A percentile compares a stretch with the other conserved stretches of the same genome.
Evolutionary conservation across 495 filamentous ascomycete species (phyloP).

Genomic region (Margaritispora aquatica): DNA sequence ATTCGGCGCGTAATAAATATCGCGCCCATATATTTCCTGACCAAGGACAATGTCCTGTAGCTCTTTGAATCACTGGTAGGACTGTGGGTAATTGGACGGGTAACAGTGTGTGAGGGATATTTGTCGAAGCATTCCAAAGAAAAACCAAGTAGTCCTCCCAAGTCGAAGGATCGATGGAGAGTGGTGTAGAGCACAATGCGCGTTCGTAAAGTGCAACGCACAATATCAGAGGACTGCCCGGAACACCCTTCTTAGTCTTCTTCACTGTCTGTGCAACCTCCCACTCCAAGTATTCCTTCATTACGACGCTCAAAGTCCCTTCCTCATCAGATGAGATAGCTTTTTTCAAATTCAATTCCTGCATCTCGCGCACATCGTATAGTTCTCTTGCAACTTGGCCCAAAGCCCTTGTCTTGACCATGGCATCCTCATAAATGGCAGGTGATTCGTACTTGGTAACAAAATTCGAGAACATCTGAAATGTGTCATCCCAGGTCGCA

Average conservation of each 20-base stretch:
- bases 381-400: conserved; percentile 64
- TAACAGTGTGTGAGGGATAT: conserved; percentile 12
- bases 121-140: conserved; percentile 33
- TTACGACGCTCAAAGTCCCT: conserved; percentile 49
- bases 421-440: conserved; percentile 68
- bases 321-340: conserved; percentile 53
- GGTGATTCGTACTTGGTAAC: conserved; percentile 68
- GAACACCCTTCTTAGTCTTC: conserved; percentile 35
- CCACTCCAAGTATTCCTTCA: conserved; percentile 76
- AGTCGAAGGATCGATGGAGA: conserved; percentile 60
- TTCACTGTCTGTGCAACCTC: conserved; percentile 55
- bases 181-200: conserved; percentile 57
- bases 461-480: conserved; percentile 75
- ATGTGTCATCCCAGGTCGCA: conserved; percentile 77
- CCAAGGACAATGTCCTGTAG: conserved; percentile 86
- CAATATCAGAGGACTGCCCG: conserved; percentile 39
- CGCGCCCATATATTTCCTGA: conserved; percentile 87
- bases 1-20: conserved; percentile 76
- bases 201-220: conserved; percentile 74
- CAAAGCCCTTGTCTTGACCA: conserved; percentile 61
- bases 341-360: conserved; percentile 60
- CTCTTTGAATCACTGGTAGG: conserved; percentile 59
- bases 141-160: conserved; percentile 83
- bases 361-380: conserved; percentile 61
- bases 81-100: conserved; percentile 21